Percentiles rank a stretch among this genome's conserved stretches.
phyloP scores from a whole-genome alignment of 164 flowering plant genomes.

The Annona squamosa region DNA sequence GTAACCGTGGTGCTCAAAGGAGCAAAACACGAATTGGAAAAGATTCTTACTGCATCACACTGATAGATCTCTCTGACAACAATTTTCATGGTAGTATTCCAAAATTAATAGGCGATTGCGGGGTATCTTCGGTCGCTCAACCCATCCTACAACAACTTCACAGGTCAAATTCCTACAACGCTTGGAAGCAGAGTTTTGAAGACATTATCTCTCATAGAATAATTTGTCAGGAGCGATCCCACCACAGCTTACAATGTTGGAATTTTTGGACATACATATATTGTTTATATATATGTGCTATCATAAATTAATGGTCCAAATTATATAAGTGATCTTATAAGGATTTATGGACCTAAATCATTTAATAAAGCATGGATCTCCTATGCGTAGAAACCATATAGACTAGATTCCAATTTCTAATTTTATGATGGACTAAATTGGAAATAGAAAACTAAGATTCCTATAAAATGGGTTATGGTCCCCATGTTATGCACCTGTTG shows the following conservation, averaged over 20 bases:
- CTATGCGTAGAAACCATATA: too few relatives aligned
- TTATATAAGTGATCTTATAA: too few relatives aligned
- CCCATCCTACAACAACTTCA: slow-evolving; percentile 1
- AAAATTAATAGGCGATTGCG: not conserved
- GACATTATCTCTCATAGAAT: not conserved
- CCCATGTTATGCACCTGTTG: too few relatives aligned
- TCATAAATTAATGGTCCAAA: too few relatives aligned
- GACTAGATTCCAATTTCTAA: too few relatives aligned
- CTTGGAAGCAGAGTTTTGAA: slow-evolving; percentile 7
- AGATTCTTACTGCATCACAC: not conserved
- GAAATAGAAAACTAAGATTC: too few relatives aligned
- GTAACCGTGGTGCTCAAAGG: slow-evolving; percentile 7
- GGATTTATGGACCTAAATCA: too few relatives aligned
- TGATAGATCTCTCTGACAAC: slow-evolving; percentile 9
- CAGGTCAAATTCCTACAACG: slow-evolving; percentile 8
- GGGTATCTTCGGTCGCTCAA: not conserved
- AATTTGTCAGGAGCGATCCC: not conserved
- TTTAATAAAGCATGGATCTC: too few relatives aligned
- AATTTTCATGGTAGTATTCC: slow-evolving; percentile 7
- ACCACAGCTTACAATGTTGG: slow-evolving; percentile 9
- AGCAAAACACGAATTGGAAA: not conserved
- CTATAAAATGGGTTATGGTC: too few relatives aligned
- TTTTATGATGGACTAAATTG: too few relatives aligned
- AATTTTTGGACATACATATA: too few relatives aligned
- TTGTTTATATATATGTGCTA: too few relatives aligned